Conservation (phyloP, 1,284 basidiomycete species). For the Malassezia obtusa region DNA sequence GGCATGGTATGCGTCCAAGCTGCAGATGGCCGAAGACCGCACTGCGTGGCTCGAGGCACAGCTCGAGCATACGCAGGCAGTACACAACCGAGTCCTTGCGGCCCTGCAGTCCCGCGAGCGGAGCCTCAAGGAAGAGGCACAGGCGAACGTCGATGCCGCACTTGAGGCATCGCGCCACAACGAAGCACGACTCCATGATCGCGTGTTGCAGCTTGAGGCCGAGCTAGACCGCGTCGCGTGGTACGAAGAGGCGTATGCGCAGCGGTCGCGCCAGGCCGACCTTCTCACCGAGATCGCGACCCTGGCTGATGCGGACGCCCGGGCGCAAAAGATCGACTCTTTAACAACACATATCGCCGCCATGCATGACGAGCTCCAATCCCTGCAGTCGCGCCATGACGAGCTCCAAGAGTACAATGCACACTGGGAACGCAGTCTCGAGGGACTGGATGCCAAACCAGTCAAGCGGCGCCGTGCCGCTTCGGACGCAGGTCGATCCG, state of each 20-base stretch:
- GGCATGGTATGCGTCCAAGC: background rate
- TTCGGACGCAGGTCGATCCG: background rate
- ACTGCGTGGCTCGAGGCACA: background rate
- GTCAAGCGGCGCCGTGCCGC: background rate
- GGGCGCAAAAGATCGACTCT: background rate
- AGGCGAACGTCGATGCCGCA: background rate
- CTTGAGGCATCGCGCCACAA: background rate
- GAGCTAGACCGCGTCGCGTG: conserved; percentile 7
- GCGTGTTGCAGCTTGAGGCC: background rate
- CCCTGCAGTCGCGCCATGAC: background rate
- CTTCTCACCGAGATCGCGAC: conserved; percentile 3
- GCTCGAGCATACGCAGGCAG: background rate
- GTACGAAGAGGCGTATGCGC: conserved; percentile 15
- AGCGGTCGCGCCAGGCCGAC: background rate
- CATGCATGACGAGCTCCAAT: background rate
- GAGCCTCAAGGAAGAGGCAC: background rate
- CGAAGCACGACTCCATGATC: background rate
- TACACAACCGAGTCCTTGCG: background rate
- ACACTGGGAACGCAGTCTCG: background rate
- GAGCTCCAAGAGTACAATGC: background rate
- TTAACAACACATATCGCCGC: background rate
- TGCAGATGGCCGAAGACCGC: background rate
- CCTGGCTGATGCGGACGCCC: background rate
- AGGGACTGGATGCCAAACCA: background rate
- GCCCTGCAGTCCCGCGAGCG: background rate